Evolutionary conservation across 176 grass and related monocot genomes (phyloP), one percentile per base, ranked within the genome.

Genomic region (Alopecurus myosuroides): DNA sequence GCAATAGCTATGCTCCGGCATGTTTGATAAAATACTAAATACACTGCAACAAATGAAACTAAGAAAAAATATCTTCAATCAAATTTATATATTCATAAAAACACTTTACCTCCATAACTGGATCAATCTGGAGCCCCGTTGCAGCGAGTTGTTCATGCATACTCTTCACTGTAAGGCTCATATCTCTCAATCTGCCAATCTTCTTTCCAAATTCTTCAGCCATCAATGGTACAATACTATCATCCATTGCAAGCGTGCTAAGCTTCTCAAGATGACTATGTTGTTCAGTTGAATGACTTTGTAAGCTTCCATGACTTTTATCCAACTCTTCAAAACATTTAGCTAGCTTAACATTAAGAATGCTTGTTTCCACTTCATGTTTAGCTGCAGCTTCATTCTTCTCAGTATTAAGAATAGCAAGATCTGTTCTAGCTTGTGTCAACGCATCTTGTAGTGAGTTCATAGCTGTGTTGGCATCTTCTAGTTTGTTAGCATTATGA

Each of bases 131-230:
- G 87, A 88, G 69, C 15, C 91, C 91, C 82, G 86, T 94, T 30
- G 50, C 88, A 95, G 66, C 76, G 84, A 98, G 85, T 25, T 95
- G 88, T 33, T 91, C 77, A 56, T 88, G 93, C 91, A 95, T 92
- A 83, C 82, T 88, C 65, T 94, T 94, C 82, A 94, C 75, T 77
- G 92, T 52, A 90, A 88, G 70, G 46, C 81, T 76, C 81, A 98
- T 91, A 49, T 91, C 81, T 92, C 84, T 92, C 82, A 98, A 87
- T 50, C 39, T 88, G 25, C 66, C 86, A 23, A 89, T 71, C 66
- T 88, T 94, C 81, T 93, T 92, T 56, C 89, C 89, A 81, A 91
- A 95, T 80, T 98, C 85, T 85, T 98, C 81, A 75, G 82, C 51
- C 74, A 95, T 86, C 48, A 90, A 79, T 46, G 80, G 83, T 71